These are phyloP conservation scores for Xylariaceae sp. DNA, from an alignment of 2,329 filamentous ascomycete genomes.

Conservation along the genomic window DNA sequence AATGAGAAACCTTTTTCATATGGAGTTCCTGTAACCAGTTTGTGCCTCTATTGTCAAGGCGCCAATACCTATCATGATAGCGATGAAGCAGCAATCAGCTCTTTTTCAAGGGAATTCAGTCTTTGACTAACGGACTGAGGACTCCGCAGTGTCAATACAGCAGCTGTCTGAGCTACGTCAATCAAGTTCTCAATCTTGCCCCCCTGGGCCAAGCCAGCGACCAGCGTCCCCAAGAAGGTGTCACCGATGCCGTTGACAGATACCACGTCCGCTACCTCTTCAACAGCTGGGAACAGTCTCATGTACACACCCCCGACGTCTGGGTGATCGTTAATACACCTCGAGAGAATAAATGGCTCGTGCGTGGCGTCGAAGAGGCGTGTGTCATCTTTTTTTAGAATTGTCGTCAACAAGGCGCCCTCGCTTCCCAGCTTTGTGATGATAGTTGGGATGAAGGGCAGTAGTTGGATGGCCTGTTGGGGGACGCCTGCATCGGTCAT, in stretches of 20 bases:
- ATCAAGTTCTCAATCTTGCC: conserved; percentile 57
- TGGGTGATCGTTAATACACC: conserved; percentile 48
- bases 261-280: conserved; percentile 64
- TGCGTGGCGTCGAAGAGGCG: conserved; percentile 57
- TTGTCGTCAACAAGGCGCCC: conserved; percentile 69
- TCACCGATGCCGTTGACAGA: conserved; percentile 95
- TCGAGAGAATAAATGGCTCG: conserved; percentile 65
- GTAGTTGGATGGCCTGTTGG: conserved; percentile 73
- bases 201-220: conserved; percentile 68
- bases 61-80: background rate
- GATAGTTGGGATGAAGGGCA: conserved; percentile 82
- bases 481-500: conserved; percentile 78
- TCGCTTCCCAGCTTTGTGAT: conserved; percentile 74
- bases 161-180: conserved; percentile 74
- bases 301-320: conserved; percentile 76
- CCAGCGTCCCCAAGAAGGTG: conserved; percentile 77
- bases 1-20: too few species aligned
- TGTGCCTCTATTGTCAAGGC: background rate
- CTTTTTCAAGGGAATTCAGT: conserved; percentile 41
- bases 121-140: conserved; percentile 63
- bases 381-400: conserved; percentile 63
- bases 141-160: conserved; percentile 71
- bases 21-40: too few species aligned
- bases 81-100: conserved; percentile 30
- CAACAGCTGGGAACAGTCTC: conserved; percentile 60